These are phyloP conservation scores for Mortierella sp. DNA, from an alignment of 371 early-diverging fungal species.

Conservation along the genomic window DNA sequence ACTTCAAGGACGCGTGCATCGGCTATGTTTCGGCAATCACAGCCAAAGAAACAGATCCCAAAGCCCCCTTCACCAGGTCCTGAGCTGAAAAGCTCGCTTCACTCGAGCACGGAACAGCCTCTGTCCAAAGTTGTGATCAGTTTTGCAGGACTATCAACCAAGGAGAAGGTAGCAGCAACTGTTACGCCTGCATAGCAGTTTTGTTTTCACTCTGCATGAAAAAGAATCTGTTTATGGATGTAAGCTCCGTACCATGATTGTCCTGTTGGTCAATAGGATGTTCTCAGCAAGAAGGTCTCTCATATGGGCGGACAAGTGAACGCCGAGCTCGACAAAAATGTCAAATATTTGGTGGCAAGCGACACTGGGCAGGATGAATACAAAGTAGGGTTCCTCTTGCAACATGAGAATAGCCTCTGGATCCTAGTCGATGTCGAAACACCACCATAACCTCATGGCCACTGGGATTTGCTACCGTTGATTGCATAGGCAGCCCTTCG, in stretches of 20 bases:
- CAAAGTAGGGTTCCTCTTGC: background rate
- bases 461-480: background rate
- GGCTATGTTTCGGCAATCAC: conserved; percentile 33
- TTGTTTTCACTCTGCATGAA: no score
- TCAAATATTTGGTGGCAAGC: conserved; percentile 24
- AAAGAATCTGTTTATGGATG: background rate
- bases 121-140: conserved; percentile 11
- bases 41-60: conserved; percentile 5
- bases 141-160: conserved; percentile 16
- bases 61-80: conserved; percentile 3
- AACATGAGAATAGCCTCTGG: background rate
- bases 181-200: no score
- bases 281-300: conserved; percentile 5
- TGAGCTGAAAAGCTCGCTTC: background rate
- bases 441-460: no score
- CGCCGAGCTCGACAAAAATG: conserved; percentile 10
- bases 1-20: background rate
- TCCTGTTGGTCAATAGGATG: conserved; percentile 25
- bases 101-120: conserved; percentile 1
- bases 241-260: no score
- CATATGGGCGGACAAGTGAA: conserved; percentile 21
- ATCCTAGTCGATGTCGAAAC: no score
- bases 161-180: conserved; percentile 13
- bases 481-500: conserved; percentile 12
- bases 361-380: conserved; percentile 19